phyloP scores from a whole-genome alignment of 1,139 yeast species.

The Suhomyces guaymorum region DNA sequence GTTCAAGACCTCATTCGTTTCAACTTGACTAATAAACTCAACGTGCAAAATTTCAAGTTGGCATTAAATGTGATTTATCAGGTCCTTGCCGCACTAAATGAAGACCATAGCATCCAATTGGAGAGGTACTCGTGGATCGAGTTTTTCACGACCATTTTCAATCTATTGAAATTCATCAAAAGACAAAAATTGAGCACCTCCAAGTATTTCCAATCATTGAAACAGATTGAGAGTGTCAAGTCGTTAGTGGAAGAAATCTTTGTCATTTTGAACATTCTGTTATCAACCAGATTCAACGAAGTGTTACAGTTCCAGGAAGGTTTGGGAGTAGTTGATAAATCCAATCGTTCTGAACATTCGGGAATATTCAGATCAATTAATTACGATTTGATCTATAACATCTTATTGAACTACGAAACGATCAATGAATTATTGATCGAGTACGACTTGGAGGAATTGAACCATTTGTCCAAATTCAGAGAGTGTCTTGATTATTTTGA shows the following conservation, averaged over 20 bases:
- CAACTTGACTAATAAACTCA: conserved; percentile 40
- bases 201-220: conserved; percentile 20
- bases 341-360: conserved; percentile 11
- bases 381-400: conserved; percentile 31
- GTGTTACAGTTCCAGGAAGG: conserved; percentile 17
- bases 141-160: conserved; percentile 29
- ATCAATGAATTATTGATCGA: conserved; percentile 17
- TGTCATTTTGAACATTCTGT: conserved; percentile 24
- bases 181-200: conserved; percentile 21
- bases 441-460: conserved; percentile 8
- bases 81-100: conserved; percentile 18
- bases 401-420: conserved; percentile 33
- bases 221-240: conserved; percentile 16
- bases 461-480: conserved; percentile 19
- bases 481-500: conserved; percentile 25
- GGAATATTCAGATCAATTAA: conserved; percentile 21
- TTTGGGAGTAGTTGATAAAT: conserved; percentile 2
- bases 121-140: conserved; percentile 32
- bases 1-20: conserved; percentile 39
- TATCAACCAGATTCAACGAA: conserved; percentile 18
- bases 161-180: conserved; percentile 29
- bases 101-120: conserved; percentile 10
- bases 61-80: conserved; percentile 27
- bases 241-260: conserved; percentile 31
- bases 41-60: conserved; percentile 31